phyloP scores from a whole-genome alignment of 2,329 filamentous ascomycete species.

The Colletotrichum ledebouriae region DNA sequence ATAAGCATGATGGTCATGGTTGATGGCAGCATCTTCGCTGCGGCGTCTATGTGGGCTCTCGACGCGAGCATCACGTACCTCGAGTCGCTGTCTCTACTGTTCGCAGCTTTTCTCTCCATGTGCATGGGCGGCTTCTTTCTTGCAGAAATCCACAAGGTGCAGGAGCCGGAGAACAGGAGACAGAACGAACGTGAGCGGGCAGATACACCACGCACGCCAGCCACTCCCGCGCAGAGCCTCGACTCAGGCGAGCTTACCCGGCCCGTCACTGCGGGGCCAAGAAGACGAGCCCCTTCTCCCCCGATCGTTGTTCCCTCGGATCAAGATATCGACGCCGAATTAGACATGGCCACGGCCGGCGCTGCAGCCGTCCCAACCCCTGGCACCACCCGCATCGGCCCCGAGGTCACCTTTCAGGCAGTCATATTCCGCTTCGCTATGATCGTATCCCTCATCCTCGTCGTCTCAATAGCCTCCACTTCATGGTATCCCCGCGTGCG shows the following conservation, averaged over 20 bases:
- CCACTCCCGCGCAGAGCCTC: constrained; percentile 46
- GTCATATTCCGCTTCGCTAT: constrained; percentile 71
- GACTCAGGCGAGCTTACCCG: constrained; percentile 54
- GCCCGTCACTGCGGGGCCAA: constrained; percentile 54
- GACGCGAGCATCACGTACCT: constrained; percentile 69
- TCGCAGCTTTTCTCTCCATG: constrained; percentile 67
- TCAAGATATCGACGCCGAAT: constrained; percentile 73
- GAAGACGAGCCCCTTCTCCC: constrained; percentile 48
- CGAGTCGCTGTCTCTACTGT: constrained; percentile 67
- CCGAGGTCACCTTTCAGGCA: constrained; percentile 62
- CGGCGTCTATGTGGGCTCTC: constrained; percentile 68
- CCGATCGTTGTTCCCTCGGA: constrained; percentile 74
- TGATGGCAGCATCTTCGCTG: constrained; percentile 71
- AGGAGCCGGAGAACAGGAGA: constrained; percentile 67
- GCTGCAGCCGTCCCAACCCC: constrained; percentile 47
- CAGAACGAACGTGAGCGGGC: constrained; percentile 51
- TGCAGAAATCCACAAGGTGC: constrained; percentile 71
- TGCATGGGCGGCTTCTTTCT: constrained; percentile 70
- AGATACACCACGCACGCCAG: constrained; percentile 45
- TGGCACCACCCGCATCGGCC: constrained; percentile 39
- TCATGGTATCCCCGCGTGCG: constrained; percentile 71
- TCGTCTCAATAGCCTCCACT: constrained; percentile 70
- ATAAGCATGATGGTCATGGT: constrained; percentile 72
- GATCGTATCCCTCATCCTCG: constrained; percentile 66
- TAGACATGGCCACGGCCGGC: constrained; percentile 51